These are phyloP conservation scores for Candida namnaoensis DNA, from an alignment of 805 yeast genomes.

Conservation along the genomic window DNA sequence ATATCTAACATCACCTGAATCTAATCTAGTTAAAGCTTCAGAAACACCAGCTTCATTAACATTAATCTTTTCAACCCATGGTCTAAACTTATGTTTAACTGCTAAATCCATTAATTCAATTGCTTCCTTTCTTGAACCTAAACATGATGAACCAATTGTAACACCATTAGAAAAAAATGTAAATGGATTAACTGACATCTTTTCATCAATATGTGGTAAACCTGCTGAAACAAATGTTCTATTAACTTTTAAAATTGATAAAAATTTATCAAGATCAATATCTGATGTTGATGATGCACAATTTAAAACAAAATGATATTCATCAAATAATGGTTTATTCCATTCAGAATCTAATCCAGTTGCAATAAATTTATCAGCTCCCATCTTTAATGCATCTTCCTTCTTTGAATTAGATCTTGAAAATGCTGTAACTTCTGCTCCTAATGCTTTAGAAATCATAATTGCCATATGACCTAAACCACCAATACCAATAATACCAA, in stretches of 20 bases:
- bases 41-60: slow-evolving; percentile 43
- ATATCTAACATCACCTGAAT: slow-evolving; percentile 49
- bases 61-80: slow-evolving; percentile 57
- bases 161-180: slow-evolving; percentile 41
- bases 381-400: slow-evolving; percentile 38
- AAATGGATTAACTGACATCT: slow-evolving; percentile 35
- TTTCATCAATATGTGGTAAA: slow-evolving; percentile 42
- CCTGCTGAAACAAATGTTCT: slow-evolving; percentile 61
- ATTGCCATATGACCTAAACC: slow-evolving; percentile 51
- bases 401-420: slow-evolving; percentile 42
- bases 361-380: slow-evolving; percentile 47
- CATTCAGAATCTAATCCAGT: slow-evolving; percentile 40
- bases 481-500: slow-evolving; percentile 49
- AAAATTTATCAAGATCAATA: slow-evolving; percentile 38
- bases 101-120: slow-evolving; percentile 59
- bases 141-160: slow-evolving; percentile 46
- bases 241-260: slow-evolving; percentile 44
- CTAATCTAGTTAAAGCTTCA: slow-evolving; percentile 46
- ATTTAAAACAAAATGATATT: slow-evolving; percentile 37
- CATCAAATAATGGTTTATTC: slow-evolving; percentile 21
- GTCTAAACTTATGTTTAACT: slow-evolving; percentile 43
- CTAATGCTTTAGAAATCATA: slow-evolving; percentile 49
- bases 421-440: slow-evolving; percentile 50
- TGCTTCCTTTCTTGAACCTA: slow-evolving; percentile 60
- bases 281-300: slow-evolving; percentile 37